phyloP scores from a whole-genome alignment of 345 rosid genomes.

The Pseudoturritis turrita region DNA sequence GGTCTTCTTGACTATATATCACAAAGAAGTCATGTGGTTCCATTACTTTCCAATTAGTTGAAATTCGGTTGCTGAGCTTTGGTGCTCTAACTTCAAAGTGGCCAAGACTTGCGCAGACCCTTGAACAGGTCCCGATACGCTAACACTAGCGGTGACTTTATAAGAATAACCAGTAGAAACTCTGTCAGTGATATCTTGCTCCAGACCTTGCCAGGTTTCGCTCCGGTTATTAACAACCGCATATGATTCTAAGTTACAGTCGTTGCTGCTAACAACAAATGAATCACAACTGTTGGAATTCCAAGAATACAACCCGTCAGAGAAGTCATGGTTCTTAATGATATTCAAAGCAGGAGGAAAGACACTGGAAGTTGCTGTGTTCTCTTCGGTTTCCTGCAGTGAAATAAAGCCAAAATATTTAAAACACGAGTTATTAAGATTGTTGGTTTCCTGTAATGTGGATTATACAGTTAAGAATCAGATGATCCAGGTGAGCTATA shows the following conservation, averaged over 20 bases:
- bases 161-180: slow-evolving; percentile 55
- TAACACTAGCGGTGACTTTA: slow-evolving; percentile 65
- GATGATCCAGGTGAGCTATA: neutral
- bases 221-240: slow-evolving; percentile 79
- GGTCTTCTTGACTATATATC: neutral
- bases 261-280: slow-evolving; percentile 48
- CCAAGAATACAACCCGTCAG: slow-evolving; percentile 67
- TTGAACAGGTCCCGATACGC: slow-evolving; percentile 58
- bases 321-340: slow-evolving; percentile 71
- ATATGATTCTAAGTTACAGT: slow-evolving; percentile 37
- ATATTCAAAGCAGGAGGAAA: slow-evolving; percentile 35
- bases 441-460: neutral
- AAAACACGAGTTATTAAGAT: neutral
- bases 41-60: slow-evolving; percentile 72
- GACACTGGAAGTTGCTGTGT: neutral
- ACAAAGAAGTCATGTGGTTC: neutral
- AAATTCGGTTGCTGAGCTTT: slow-evolving; percentile 47
- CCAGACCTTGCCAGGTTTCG: slow-evolving; percentile 92
- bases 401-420: neutral
- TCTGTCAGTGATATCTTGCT: slow-evolving; percentile 74
- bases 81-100: slow-evolving; percentile 62
- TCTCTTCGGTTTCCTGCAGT: slow-evolving; percentile 9
- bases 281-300: slow-evolving; percentile 62
- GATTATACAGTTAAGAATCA: neutral
- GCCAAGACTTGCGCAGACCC: slow-evolving; percentile 65